Percentiles rank a stretch among this genome's conserved stretches.
Evolutionary conservation across 257 asterid genomes (phyloP).

Genomic region (Solanum etuberosum): DNA sequence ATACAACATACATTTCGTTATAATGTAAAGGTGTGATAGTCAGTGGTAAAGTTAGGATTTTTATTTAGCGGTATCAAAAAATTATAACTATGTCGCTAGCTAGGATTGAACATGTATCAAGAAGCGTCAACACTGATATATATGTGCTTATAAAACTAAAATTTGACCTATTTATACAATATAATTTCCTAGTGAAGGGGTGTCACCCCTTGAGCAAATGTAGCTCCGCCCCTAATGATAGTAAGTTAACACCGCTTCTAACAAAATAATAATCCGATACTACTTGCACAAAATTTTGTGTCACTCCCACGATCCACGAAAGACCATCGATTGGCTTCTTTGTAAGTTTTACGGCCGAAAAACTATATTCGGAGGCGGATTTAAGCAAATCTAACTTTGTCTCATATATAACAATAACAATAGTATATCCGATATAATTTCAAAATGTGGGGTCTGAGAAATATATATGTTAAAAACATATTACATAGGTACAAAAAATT

Average conservation of each 20-base stretch:
- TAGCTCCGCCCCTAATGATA: background rate
- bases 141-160: too few relatives aligned
- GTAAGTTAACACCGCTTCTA: background rate
- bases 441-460: background rate
- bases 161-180: background rate
- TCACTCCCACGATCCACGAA: background rate
- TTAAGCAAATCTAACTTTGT: background rate
- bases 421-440: too few relatives aligned
- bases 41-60: background rate
- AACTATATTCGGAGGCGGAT: too few relatives aligned
- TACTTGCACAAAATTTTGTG: background rate
- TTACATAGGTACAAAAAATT: background rate
- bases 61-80: background rate
- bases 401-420: background rate
- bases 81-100: background rate
- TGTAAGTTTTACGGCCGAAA: background rate
- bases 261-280: background rate
- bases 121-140: background rate
- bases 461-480: background rate
- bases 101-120: background rate
- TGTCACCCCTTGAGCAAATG: background rate
- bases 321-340: background rate
- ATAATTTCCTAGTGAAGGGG: background rate
- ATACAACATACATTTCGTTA: background rate
- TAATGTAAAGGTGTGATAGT: background rate